phyloP scores from a whole-genome alignment of 2,329 filamentous ascomycete species.

The Fusarium oxysporum region DNA sequence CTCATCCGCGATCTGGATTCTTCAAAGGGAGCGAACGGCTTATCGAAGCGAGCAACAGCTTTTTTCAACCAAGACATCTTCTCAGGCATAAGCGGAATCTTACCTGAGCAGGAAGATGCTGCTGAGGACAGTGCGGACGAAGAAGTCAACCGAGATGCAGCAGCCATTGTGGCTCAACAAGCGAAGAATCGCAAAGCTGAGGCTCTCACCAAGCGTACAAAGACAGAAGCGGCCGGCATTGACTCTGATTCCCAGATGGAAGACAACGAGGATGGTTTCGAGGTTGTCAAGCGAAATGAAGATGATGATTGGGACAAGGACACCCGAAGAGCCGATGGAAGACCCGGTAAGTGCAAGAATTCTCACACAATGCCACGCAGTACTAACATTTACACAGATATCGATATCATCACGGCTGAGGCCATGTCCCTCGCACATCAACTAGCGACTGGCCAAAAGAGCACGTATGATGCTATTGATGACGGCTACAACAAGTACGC shows the following conservation, averaged over 20 bases:
- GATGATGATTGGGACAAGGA: constrained; percentile 76
- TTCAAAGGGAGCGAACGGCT: constrained; percentile 32
- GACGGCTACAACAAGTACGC: constrained; percentile 94
- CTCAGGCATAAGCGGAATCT: constrained; percentile 78
- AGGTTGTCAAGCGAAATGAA: constrained; percentile 65
- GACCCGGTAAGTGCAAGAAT: constrained; percentile 60
- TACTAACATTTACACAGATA: constrained; percentile 64
- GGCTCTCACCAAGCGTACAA: background rate
- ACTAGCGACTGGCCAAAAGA: constrained; percentile 87
- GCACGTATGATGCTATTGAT: constrained; percentile 82
- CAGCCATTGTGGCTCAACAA: constrained; percentile 43
- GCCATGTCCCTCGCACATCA: constrained; percentile 97
- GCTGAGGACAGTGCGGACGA: constrained; percentile 46
- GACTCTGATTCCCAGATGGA: constrained; percentile 50
- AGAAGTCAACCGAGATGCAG: constrained; percentile 49
- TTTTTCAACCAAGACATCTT: constrained; percentile 98
- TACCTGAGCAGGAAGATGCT: constrained; percentile 59
- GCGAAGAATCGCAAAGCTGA: constrained; percentile 44
- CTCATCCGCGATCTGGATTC: constrained; percentile 54
- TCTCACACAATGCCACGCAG: background rate
- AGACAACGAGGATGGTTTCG: constrained; percentile 65
- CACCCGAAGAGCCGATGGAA: constrained; percentile 71
- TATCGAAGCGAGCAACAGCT: constrained; percentile 72
- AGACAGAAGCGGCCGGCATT: constrained; percentile 37
- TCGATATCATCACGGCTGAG: constrained; percentile 99